Evolutionary conservation across 495 filamentous ascomycete genomes (phyloP).

Genomic region (Xylaria cubensis): DNA sequence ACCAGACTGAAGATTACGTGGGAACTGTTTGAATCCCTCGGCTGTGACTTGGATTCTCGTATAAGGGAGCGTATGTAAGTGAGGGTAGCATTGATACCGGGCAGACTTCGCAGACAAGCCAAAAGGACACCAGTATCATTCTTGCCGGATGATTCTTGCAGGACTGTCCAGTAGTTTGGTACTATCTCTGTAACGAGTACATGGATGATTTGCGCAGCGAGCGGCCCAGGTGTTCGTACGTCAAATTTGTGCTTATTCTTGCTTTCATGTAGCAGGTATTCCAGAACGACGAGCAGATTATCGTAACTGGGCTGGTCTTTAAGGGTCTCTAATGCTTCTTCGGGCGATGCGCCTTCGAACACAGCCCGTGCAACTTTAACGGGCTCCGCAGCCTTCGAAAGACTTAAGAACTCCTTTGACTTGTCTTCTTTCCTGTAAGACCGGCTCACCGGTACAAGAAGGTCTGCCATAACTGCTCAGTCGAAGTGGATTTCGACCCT

Average conservation of each 20-base stretch:
- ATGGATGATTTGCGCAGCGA: slow-evolving; percentile 73
- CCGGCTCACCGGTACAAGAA: slow-evolving; percentile 58
- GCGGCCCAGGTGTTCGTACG: slow-evolving; percentile 67
- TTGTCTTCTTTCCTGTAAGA: slow-evolving; percentile 41
- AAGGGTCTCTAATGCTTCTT: slow-evolving; percentile 68
- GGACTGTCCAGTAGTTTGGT: slow-evolving; percentile 76
- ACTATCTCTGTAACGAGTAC: slow-evolving; percentile 71
- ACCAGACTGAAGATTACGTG: slow-evolving; percentile 51
- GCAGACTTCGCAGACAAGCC: slow-evolving; percentile 71
- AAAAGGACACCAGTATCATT: slow-evolving; percentile 56
- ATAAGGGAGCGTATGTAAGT: slow-evolving; percentile 63
- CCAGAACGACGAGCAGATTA: slow-evolving; percentile 58
- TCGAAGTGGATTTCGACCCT: neutral
- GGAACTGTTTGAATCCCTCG: slow-evolving; percentile 41
- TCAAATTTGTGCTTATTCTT: slow-evolving; percentile 53
- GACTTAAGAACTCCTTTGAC: slow-evolving; percentile 31
- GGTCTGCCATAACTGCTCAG: slow-evolving; percentile 52
- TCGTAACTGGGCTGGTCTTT: slow-evolving; percentile 68
- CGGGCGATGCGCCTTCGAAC: slow-evolving; percentile 49
- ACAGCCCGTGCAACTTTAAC: slow-evolving; percentile 12
- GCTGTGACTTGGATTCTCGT: slow-evolving; percentile 49
- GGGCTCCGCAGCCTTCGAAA: slow-evolving; percentile 24
- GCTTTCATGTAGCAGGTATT: slow-evolving; percentile 56
- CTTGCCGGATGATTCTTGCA: slow-evolving; percentile 54
- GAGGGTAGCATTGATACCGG: slow-evolving; percentile 74